Evolutionary conservation across 139 green algal genomes (phyloP).

Genomic region (Tetraselmis striata): DNA sequence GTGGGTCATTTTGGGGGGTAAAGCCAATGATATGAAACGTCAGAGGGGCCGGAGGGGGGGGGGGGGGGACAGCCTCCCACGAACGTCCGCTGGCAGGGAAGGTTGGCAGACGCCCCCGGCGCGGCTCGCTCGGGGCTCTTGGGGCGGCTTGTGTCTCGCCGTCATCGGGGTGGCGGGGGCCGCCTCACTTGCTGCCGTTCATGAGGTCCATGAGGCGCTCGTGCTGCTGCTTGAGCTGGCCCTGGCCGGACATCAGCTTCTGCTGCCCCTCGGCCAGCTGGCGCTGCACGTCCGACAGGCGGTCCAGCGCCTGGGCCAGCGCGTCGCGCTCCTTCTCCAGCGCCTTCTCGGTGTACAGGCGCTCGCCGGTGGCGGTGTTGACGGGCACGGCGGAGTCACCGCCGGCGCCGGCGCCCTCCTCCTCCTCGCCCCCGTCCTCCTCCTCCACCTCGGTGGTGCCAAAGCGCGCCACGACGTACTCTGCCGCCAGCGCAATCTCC

Average conservation of each 20-base stretch:
- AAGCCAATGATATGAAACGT: too few relatives aligned
- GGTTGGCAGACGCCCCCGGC: background rate
- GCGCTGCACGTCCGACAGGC: conserved; percentile 58
- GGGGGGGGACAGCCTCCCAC: background rate
- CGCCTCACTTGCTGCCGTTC: background rate
- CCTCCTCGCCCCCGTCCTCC: conserved; percentile 24
- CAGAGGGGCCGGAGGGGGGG: too few relatives aligned
- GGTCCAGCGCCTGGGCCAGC: conserved; percentile 52
- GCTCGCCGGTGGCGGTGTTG: background rate
- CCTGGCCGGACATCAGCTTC: conserved; percentile 62
- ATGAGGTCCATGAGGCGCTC: conserved; percentile 37
- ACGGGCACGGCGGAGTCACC: conserved; percentile 1
- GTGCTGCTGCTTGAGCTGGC: conserved; percentile 65
- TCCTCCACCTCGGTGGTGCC: conserved; percentile 19
- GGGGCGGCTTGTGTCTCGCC: background rate
- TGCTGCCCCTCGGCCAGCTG: conserved; percentile 61
- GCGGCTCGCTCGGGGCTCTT: background rate
- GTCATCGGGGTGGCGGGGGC: too few relatives aligned
- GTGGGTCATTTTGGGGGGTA: too few relatives aligned
- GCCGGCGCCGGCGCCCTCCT: background rate
- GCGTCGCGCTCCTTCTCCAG: conserved; percentile 53
- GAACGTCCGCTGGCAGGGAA: too few relatives aligned
- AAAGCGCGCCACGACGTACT: conserved; percentile 46
- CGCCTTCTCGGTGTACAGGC: background rate
- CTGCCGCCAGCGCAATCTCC: conserved; percentile 30